Conservation (phyloP, 352 stramenopile species). For the Phytopythium ostracodes region DNA sequence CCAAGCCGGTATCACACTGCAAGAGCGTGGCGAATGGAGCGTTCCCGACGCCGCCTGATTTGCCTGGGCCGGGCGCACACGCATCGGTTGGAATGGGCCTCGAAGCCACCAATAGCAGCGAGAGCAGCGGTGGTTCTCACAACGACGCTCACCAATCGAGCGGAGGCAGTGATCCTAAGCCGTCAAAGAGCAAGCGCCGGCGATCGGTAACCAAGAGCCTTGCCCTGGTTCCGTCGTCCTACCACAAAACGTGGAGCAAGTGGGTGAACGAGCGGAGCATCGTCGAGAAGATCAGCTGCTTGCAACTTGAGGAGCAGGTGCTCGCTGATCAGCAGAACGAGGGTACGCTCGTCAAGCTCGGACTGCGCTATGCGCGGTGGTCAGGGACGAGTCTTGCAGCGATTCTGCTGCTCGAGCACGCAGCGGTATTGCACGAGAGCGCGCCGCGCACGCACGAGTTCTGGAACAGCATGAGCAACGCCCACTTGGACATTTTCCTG, state of each 20-base stretch:
- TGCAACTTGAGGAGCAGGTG: constrained; percentile 65
- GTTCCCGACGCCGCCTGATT: neutral
- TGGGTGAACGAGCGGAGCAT: constrained; percentile 43
- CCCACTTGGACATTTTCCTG: constrained; percentile 62
- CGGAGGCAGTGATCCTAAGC: neutral
- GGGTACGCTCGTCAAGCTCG: constrained; percentile 49
- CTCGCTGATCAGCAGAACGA: constrained; percentile 36
- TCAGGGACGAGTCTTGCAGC: constrained; percentile 44
- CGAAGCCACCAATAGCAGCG: neutral
- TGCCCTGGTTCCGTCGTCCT: constrained; percentile 11
- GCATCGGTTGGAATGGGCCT: neutral
- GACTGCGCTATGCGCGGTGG: constrained; percentile 52
- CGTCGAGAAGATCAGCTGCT: constrained; percentile 62
- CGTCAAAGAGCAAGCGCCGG: neutral
- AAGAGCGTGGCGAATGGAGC: constrained; percentile 5
- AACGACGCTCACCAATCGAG: neutral
- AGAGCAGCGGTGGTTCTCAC: neutral
- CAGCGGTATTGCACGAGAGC: constrained; percentile 35
- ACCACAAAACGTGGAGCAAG: constrained; percentile 60
- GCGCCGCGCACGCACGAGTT: constrained; percentile 47
- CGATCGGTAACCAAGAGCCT: neutral
- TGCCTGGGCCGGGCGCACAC: neutral
- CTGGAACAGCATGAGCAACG: constrained; percentile 62
- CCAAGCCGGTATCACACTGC: neutral
- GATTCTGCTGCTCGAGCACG: constrained; percentile 58